Percentiles rank a stretch among this genome's conserved stretches.
Evolutionary conservation across 176 grass and related monocot species (phyloP).

Genomic region (Lolium perenne): DNA sequence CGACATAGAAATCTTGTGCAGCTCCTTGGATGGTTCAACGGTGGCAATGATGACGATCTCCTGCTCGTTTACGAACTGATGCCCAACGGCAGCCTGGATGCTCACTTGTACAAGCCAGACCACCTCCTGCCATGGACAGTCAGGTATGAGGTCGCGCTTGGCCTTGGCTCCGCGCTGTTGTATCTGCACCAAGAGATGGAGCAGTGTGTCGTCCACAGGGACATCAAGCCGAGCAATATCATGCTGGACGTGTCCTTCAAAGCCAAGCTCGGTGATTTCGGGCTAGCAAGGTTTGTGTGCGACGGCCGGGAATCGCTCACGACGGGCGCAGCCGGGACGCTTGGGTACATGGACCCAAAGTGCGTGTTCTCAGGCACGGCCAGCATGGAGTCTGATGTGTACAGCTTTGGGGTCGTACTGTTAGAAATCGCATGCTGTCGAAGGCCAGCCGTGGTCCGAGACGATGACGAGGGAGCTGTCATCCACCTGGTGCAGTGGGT

Average conservation of each 20-base stretch:
- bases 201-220: background rate
- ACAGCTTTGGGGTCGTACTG: background rate
- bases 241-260: background rate
- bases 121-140: slow-evolving; percentile 29
- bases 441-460: background rate
- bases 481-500: slow-evolving; percentile 4
- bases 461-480: background rate
- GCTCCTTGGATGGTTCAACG: too few species aligned
- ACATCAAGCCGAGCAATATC: slow-evolving; percentile 26
- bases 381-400: background rate
- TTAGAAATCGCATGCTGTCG: background rate
- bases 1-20: too few species aligned
- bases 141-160: background rate
- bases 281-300: slow-evolving; percentile 13
- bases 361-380: background rate
- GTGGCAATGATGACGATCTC: slow-evolving; percentile 2
- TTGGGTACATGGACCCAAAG: background rate
- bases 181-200: slow-evolving; percentile 4
- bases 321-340: background rate
- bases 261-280: slow-evolving; percentile 36
- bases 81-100: slow-evolving; percentile 65
- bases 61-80: slow-evolving; percentile 57
- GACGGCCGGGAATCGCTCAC: background rate
- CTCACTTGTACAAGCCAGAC: slow-evolving; percentile 36
- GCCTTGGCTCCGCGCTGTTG: background rate